Percentiles rank a stretch among this genome's conserved stretches.
Evolutionary conservation across 768 basidiomycete species (phyloP).

Genomic region (Rhizopogon vesiculosus): DNA sequence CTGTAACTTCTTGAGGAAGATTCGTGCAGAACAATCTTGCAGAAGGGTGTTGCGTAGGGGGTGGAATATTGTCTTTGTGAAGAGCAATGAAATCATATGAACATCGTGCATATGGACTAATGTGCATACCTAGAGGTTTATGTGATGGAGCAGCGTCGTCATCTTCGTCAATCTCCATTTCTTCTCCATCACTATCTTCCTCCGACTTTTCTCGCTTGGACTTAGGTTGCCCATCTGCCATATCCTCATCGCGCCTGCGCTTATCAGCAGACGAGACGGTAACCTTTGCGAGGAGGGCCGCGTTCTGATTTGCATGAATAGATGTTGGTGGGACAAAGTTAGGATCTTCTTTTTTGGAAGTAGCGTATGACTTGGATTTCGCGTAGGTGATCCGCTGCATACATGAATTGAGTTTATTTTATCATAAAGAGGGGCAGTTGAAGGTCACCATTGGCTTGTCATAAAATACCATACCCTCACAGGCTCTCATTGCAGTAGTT

Average conservation of each 20-base stretch:
- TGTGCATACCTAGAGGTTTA: conserved; percentile 43
- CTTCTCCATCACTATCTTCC: conserved; percentile 68
- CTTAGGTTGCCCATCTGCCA: conserved; percentile 46
- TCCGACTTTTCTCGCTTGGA: conserved; percentile 69
- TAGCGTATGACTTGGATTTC: conserved; percentile 85
- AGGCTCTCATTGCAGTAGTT: conserved; percentile 88
- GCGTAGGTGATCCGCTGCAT: conserved; percentile 87
- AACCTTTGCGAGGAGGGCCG: conserved; percentile 34
- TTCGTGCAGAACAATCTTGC: conserved; percentile 74
- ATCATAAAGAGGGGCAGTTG: conserved; percentile 1
- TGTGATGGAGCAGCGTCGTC: conserved; percentile 49
- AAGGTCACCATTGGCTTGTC: conserved; percentile 82
- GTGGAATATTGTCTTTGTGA: conserved; percentile 36
- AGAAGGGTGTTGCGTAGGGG: conserved; percentile 49
- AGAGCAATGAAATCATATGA: conserved; percentile 23
- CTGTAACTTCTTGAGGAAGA: conserved; percentile 86
- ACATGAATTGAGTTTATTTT: background rate
- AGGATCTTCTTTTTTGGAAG: conserved; percentile 72
- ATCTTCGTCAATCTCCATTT: conserved; percentile 95
- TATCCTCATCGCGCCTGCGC: conserved; percentile 61
- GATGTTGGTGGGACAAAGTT: conserved; percentile 72
- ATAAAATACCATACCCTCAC: conserved; percentile 91
- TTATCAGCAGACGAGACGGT: conserved; percentile 45
- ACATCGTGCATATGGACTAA: conserved; percentile 18
- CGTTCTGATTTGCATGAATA: conserved; percentile 48